Percentiles rank a stretch among this genome's conserved stretches.
Evolutionary conservation across 192 early-diverging fungal genomes (phyloP).

Genomic region (Rhizophagus sp.): DNA sequence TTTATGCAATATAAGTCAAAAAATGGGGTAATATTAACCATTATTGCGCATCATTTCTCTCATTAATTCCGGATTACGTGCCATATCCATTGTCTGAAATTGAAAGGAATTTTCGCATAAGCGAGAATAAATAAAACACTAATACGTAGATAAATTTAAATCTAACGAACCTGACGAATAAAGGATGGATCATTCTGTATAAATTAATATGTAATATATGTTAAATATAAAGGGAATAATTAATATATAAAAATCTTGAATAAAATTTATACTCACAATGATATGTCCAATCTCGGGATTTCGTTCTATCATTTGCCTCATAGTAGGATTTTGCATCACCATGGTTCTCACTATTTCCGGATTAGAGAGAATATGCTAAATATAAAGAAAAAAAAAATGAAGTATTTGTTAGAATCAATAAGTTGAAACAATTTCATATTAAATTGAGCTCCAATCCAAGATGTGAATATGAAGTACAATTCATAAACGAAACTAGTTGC

Average conservation of each 20-base stretch:
- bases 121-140: not conserved
- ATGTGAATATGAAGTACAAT: not conserved
- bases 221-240: too few species aligned
- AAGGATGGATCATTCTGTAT: slow-evolving; percentile 56
- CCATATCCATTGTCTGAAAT: slow-evolving; percentile 47
- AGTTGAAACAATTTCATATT: not conserved
- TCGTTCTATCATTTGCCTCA: slow-evolving; percentile 56
- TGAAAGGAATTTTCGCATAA: not conserved
- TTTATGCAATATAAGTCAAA: not conserved
- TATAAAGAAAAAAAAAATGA: slow-evolving; percentile 3
- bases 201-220: too few species aligned
- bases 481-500: not conserved
- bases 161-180: slow-evolving; percentile 49
- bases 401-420: not conserved
- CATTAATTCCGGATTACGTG: slow-evolving; percentile 62
- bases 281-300: slow-evolving; percentile 66
- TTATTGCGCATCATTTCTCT: slow-evolving; percentile 64
- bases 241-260: not conserved
- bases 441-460: not conserved
- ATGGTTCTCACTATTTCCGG: slow-evolving; percentile 59
- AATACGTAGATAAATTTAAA: not conserved
- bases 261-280: slow-evolving; percentile 33
- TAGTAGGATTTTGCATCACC: slow-evolving; percentile 64
- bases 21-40: slow-evolving; percentile 20
- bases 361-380: slow-evolving; percentile 45